phyloP scores from a whole-genome alignment of 73 alveolate species.

The Paramecium biaurelia region DNA sequence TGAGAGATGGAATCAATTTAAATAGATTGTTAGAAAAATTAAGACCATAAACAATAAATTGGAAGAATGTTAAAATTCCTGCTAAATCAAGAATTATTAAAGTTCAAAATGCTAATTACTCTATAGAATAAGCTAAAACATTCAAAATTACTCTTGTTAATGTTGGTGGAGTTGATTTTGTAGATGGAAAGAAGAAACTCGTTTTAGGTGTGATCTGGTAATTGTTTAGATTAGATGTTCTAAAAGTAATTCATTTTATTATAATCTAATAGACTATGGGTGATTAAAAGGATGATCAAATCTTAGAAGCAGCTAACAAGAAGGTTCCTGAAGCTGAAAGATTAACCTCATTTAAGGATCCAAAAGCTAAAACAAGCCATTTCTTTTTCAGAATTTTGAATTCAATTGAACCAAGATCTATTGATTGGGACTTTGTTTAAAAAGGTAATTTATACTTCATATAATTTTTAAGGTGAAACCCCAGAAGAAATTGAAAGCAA shows the following conservation, averaged over 20 bases:
- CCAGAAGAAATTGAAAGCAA: constrained; percentile 88
- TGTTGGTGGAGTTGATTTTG: constrained; percentile 83
- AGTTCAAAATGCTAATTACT: constrained; percentile 79
- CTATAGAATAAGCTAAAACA: constrained; percentile 83
- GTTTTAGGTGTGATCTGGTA: constrained; percentile 94
- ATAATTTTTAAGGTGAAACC: constrained; percentile 68
- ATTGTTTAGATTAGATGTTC: constrained; percentile 80
- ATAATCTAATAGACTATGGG: constrained; percentile 61
- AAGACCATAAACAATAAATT: constrained; percentile 86
- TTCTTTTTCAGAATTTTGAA: constrained; percentile 84
- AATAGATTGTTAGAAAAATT: constrained; percentile 86
- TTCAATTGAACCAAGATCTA: constrained; percentile 91
- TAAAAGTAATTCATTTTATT: constrained; percentile 53
- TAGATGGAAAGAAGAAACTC: constrained; percentile 91
- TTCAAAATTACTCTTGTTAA: constrained; percentile 80
- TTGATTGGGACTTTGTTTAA: constrained; percentile 88
- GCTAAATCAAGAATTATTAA: constrained; percentile 56
- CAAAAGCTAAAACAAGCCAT: constrained; percentile 70
- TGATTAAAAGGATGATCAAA: constrained; percentile 62
- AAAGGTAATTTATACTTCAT: constrained; percentile 33
- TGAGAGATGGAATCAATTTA: constrained; percentile 88
- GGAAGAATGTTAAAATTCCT: constrained; percentile 84
- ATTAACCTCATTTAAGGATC: constrained; percentile 77
- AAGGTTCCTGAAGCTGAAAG: constrained; percentile 70
- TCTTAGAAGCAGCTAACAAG: constrained; percentile 78